Evolutionary conservation across 305 asterid species (phyloP).

Genomic region (Euphrasia arctica): DNA sequence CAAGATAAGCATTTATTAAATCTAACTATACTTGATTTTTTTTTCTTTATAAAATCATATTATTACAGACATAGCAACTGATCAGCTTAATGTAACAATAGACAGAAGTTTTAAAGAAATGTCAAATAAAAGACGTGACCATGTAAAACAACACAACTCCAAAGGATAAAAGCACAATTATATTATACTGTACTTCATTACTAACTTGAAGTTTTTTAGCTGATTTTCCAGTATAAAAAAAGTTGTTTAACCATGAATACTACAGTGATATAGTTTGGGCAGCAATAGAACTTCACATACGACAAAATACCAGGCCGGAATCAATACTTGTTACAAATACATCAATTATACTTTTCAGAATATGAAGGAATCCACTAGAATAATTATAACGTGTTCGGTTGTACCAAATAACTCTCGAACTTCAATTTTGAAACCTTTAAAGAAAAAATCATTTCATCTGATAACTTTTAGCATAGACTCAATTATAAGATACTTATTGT

Average conservation of each 20-base stretch:
- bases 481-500: background rate
- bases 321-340: background rate
- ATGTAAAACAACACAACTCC: background rate
- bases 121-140: background rate
- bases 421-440: background rate
- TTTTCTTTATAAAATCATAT: slow-evolving; percentile 4
- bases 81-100: background rate
- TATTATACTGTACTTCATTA: background rate
- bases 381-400: background rate
- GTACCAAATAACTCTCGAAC: slow-evolving; percentile 4
- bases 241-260: background rate
- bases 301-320: slow-evolving; percentile 10
- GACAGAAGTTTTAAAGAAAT: background rate
- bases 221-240: background rate
- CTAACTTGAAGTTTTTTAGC: background rate
- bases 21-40: background rate
- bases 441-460: background rate
- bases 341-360: background rate
- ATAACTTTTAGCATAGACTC: background rate
- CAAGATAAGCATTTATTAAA: background rate
- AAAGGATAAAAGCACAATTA: slow-evolving; percentile 5
- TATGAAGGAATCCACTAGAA: slow-evolving; percentile 7
- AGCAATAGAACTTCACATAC: background rate
- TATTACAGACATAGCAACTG: background rate
- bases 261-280: background rate